Percentiles rank a stretch among this genome's conserved stretches.
Conservation (phyloP, 805 yeast genomes). For the Tetrapisispora pingtungensis region DNA sequence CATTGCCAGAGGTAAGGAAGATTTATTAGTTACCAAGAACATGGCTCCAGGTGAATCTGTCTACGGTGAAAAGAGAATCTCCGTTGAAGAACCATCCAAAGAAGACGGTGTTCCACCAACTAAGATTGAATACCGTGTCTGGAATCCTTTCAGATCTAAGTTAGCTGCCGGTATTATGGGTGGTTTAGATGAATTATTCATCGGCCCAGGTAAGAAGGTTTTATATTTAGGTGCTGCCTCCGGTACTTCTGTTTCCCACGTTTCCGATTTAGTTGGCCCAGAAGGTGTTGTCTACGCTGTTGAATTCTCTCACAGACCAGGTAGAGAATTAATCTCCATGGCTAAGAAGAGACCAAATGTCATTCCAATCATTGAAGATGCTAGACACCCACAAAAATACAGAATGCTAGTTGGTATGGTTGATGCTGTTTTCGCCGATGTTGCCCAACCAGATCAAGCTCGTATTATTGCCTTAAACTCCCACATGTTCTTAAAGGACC, state of each 20-base stretch:
- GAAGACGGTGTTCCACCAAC: constrained; percentile 86
- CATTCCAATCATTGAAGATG: constrained; percentile 97
- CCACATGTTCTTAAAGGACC: constrained; percentile 94
- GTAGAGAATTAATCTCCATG: constrained; percentile 98
- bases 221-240: constrained; percentile 98
- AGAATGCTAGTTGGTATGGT: constrained; percentile 99
- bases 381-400: constrained; percentile 99
- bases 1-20: constrained; percentile 99
- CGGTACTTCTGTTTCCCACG: constrained; percentile 98
- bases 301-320: constrained; percentile 99
- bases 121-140: constrained; percentile 96
- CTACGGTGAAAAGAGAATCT: constrained; percentile 94
- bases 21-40: constrained; percentile 92
- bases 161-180: constrained; percentile 99
- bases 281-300: constrained; percentile 98
- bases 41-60: constrained; percentile 97
- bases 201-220: constrained; percentile 97
- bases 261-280: constrained; percentile 97
- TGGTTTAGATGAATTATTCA: constrained; percentile 95
- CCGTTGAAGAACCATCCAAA: constrained; percentile 84
- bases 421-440: constrained; percentile 97
- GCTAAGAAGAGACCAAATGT: constrained; percentile 99
- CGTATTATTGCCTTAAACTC: constrained; percentile 98
- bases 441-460: constrained; percentile 99
- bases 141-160: constrained; percentile 99